These are phyloP conservation scores for Acrocalymma vagum DNA, from an alignment of 2,329 filamentous ascomycete species.

Conservation along the genomic window DNA sequence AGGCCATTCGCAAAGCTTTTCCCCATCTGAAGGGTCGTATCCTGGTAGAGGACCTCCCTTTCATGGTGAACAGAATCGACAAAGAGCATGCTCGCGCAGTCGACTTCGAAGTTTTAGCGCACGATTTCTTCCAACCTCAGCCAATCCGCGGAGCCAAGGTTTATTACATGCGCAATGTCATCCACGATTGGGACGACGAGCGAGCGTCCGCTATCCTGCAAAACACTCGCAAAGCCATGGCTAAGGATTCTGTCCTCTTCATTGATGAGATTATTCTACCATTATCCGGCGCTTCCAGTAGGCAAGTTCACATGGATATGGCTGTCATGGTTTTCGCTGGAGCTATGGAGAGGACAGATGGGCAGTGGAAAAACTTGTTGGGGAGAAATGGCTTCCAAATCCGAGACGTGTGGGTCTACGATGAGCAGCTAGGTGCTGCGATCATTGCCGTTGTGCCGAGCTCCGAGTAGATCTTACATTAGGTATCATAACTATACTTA, in stretches of 20 bases:
- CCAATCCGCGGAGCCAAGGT: slow-evolving; percentile 43
- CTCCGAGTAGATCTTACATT: no score
- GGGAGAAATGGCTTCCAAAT: slow-evolving; percentile 8
- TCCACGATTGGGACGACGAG: slow-evolving; percentile 53
- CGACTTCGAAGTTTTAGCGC: no score
- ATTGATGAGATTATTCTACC: slow-evolving; percentile 55
- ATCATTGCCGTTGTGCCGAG: slow-evolving; percentile 6
- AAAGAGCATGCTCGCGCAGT: slow-evolving; percentile 24
- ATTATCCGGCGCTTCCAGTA: slow-evolving; percentile 42
- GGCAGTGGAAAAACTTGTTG: slow-evolving; percentile 44
- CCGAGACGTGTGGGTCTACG: slow-evolving; percentile 5
- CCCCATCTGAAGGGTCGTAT: slow-evolving; percentile 44
- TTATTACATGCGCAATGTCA: slow-evolving; percentile 51
- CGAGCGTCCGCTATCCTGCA: slow-evolving; percentile 45
- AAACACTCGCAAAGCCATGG: slow-evolving; percentile 47
- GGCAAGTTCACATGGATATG: slow-evolving; percentile 47
- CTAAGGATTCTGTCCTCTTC: slow-evolving; percentile 47
- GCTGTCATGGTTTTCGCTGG: slow-evolving; percentile 49
- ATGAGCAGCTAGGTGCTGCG: slow-evolving; percentile 7
- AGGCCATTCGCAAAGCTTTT: slow-evolving; percentile 38
- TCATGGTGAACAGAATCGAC: slow-evolving; percentile 7
- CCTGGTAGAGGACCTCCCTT: slow-evolving; percentile 52
- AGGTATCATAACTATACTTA: no score
- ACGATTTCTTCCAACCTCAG: slow-evolving; percentile 41
- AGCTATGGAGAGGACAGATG: slow-evolving; percentile 46